Evolutionary conservation across 116 monocot species (phyloP).

Genomic region (Cymodocea nodosa): DNA sequence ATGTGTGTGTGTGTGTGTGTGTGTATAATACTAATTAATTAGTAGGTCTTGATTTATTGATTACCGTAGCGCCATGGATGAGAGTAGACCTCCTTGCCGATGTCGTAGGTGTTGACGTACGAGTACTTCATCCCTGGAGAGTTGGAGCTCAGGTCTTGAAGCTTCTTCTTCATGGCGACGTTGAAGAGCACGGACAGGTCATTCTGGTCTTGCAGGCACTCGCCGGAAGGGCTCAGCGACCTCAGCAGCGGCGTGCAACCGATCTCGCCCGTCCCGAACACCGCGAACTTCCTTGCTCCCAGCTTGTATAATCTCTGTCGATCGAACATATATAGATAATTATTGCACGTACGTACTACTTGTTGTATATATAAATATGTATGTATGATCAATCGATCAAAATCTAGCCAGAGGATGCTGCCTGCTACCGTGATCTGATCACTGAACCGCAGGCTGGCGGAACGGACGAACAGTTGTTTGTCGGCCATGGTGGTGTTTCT

Average conservation of each 20-base stretch:
- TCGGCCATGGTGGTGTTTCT: not conserved
- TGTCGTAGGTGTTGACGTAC: not conserved
- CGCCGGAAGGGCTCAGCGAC: slow-evolving; percentile 19
- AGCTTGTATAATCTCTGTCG: slow-evolving; percentile 38
- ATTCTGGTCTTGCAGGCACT: not conserved
- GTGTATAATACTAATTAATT: too few species aligned
- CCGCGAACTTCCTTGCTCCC: slow-evolving; percentile 57
- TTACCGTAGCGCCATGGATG: not conserved
- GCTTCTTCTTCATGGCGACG: not conserved
- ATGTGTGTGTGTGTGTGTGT: too few species aligned
- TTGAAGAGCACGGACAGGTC: not conserved
- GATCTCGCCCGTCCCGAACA: slow-evolving; percentile 37
- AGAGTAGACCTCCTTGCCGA: not conserved
- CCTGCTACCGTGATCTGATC: slow-evolving; percentile 29
- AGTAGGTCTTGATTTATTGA: not conserved
- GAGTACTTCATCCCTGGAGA: not conserved
- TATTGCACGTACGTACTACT: too few species aligned
- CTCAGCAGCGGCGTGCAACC: slow-evolving; percentile 38
- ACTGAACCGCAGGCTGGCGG: slow-evolving; percentile 6
- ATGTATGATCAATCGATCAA: too few species aligned
- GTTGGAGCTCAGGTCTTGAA: too few species aligned
- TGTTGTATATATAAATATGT: too few species aligned
- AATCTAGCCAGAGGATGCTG: too few species aligned
- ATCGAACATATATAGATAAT: not conserved
- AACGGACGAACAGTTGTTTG: not conserved